Evolutionary conservation across 1,284 basidiomycete genomes (phyloP).

Genomic region (Cryptococcus wingfieldii): DNA sequence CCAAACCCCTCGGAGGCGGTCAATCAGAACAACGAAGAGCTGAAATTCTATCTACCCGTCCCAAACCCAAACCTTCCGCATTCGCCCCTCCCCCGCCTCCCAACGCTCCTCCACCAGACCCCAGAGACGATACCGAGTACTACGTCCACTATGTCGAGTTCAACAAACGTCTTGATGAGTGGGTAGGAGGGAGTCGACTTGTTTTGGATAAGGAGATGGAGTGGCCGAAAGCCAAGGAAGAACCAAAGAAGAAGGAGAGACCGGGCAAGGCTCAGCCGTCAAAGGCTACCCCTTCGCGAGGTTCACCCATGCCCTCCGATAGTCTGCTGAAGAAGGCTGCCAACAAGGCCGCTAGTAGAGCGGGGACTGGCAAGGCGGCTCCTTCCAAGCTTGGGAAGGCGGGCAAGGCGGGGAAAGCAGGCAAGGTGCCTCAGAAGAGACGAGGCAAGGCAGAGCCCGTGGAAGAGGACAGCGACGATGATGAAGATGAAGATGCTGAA

Average conservation of each 20-base stretch:
- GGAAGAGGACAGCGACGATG: slow-evolving; percentile 23
- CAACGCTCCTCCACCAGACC: slow-evolving; percentile 46
- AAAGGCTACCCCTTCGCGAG: slow-evolving; percentile 19
- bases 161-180: slow-evolving; percentile 98
- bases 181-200: slow-evolving; percentile 87
- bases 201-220: slow-evolving; percentile 82
- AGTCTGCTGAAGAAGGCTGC: slow-evolving; percentile 68
- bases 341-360: slow-evolving; percentile 57
- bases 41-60: slow-evolving; percentile 87
- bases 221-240: slow-evolving; percentile 63
- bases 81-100: slow-evolving; percentile 60
- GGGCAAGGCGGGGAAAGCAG: slow-evolving; percentile 32
- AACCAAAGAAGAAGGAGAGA: slow-evolving; percentile 49
- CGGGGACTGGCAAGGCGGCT: slow-evolving; percentile 8
- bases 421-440: slow-evolving; percentile 55
- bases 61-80: slow-evolving; percentile 58
- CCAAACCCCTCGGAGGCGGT: slow-evolving; percentile 68
- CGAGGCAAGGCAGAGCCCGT: slow-evolving; percentile 56
- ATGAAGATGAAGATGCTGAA: slow-evolving; percentile 51
- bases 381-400: slow-evolving; percentile 16
- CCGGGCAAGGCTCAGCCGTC: slow-evolving; percentile 32
- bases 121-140: slow-evolving; percentile 74
- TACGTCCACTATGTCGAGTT: slow-evolving; percentile 97
- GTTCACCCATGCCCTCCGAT: slow-evolving; percentile 26
- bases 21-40: slow-evolving; percentile 81